Conservation (phyloP, 2,329 filamentous ascomycete species). For the Geosmithia flava region DNA sequence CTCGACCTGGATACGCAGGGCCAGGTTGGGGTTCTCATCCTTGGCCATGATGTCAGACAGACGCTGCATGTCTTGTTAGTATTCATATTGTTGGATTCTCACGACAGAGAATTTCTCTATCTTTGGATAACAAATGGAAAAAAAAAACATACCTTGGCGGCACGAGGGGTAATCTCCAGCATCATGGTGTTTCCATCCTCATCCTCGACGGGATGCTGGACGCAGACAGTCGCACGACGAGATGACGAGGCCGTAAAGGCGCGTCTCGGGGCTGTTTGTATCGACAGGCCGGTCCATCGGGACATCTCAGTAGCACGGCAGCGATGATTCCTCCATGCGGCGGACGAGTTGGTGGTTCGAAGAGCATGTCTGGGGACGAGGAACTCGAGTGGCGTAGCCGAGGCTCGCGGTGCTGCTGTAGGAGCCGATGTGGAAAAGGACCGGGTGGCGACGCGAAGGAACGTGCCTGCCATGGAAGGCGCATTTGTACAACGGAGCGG, state of each 20-base stretch:
- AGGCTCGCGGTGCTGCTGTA: constrained; percentile 5
- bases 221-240: constrained; percentile 30
- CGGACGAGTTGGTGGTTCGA: not conserved
- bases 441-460: constrained; percentile 26
- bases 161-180: constrained; percentile 73
- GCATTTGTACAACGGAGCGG: constrained; percentile 24
- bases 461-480: constrained; percentile 23
- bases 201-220: constrained; percentile 63
- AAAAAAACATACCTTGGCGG: constrained; percentile 50
- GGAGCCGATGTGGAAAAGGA: constrained; percentile 14
- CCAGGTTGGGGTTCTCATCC: constrained; percentile 64
- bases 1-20: constrained; percentile 84
- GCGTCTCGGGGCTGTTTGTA: not conserved
- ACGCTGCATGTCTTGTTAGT: constrained; percentile 31
- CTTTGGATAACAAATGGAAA: not conserved
- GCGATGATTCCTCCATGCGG: constrained; percentile 1
- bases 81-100: not conserved
- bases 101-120: not conserved
- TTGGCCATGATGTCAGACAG: constrained; percentile 65
- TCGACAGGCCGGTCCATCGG: not conserved
- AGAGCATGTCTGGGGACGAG: constrained; percentile 21
- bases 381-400: constrained; percentile 21
- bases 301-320: not conserved
- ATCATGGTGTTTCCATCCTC: constrained; percentile 76
- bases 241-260: constrained; percentile 24